A percentile compares a stretch with the other conserved stretches of the same genome.
These are phyloP conservation scores for Synura sp. DNA, from an alignment of 352 stramenopile species.

Conservation along the genomic window DNA sequence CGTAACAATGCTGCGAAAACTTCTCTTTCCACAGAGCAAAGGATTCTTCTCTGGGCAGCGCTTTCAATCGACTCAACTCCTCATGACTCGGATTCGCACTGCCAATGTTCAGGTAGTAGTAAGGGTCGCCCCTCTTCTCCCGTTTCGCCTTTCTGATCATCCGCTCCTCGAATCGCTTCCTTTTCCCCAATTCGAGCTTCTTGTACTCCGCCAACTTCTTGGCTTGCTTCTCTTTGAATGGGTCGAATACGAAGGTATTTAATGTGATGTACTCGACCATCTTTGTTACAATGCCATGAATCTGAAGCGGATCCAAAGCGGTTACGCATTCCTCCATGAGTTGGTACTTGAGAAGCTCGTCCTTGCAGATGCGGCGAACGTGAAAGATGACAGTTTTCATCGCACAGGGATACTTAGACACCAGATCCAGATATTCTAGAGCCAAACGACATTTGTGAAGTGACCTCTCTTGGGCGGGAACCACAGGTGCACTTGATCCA, in stretches of 20 bases:
- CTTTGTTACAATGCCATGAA: slow-evolving; percentile 55
- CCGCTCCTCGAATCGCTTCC: slow-evolving; percentile 62
- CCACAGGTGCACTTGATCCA: no score
- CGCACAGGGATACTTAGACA: slow-evolving; percentile 69
- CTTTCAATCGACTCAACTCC: neutral
- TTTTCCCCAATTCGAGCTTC: slow-evolving; percentile 59
- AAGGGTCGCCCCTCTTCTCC: slow-evolving; percentile 53
- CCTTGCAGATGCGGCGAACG: slow-evolving; percentile 58
- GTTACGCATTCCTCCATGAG: slow-evolving; percentile 62
- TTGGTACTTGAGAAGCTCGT: slow-evolving; percentile 58
- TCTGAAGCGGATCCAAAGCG: slow-evolving; percentile 49
- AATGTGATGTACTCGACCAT: slow-evolving; percentile 51
- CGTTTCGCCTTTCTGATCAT: slow-evolving; percentile 71
- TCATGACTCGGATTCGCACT: neutral
- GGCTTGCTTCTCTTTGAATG: slow-evolving; percentile 54
- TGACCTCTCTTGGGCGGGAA: slow-evolving; percentile 48
- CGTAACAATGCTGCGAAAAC: slow-evolving; percentile 40
- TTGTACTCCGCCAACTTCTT: slow-evolving; percentile 58
- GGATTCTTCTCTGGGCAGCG: neutral
- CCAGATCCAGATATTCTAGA: slow-evolving; percentile 78
- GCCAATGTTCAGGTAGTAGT: slow-evolving; percentile 42
- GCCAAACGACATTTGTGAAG: slow-evolving; percentile 57
- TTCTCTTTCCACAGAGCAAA: slow-evolving; percentile 40
- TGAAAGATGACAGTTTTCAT: slow-evolving; percentile 65
- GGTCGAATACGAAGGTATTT: slow-evolving; percentile 56